These are phyloP conservation scores for Chrysanthemum seticuspe DNA, from an alignment of 129 eudicot genomes.

Conservation along the genomic window DNA sequence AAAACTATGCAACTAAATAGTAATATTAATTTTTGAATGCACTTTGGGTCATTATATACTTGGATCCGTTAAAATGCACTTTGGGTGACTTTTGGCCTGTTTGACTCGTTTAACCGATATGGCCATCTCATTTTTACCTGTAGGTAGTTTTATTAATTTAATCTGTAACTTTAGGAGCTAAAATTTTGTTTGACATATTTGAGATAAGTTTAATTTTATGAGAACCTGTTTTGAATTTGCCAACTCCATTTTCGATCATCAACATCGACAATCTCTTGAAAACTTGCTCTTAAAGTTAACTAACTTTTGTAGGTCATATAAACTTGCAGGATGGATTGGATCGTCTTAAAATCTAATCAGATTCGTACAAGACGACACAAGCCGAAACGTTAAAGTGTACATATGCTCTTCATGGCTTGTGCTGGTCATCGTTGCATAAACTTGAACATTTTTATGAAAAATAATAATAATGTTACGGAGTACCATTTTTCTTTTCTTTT, in stretches of 20 bases:
- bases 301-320: conserved; percentile 5
- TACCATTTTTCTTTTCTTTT: neutral
- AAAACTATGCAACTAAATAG: too few relatives aligned
- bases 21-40: too few relatives aligned
- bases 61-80: too few relatives aligned
- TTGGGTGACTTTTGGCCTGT: too few relatives aligned
- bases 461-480: conserved; percentile 7
- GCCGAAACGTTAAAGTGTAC: conserved; percentile 28
- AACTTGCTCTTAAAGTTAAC: conserved; percentile 3
- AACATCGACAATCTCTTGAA: conserved; percentile 1
- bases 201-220: too few relatives aligned
- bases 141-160: too few relatives aligned
- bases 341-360: conserved; percentile 42
- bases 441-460: conserved; percentile 13
- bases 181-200: too few relatives aligned
- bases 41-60: too few relatives aligned
- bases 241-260: neutral
- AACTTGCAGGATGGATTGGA: conserved; percentile 59
- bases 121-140: too few relatives aligned
- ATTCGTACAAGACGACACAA: conserved; percentile 25
- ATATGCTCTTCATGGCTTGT: conserved; percentile 30
- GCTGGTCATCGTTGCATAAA: conserved; percentile 16
- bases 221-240: neutral
- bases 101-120: too few relatives aligned
- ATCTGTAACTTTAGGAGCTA: too few relatives aligned